Evolutionary conservation across 2,329 filamentous ascomycete species (phyloP).

Genomic region (Eurotiales sp.): DNA sequence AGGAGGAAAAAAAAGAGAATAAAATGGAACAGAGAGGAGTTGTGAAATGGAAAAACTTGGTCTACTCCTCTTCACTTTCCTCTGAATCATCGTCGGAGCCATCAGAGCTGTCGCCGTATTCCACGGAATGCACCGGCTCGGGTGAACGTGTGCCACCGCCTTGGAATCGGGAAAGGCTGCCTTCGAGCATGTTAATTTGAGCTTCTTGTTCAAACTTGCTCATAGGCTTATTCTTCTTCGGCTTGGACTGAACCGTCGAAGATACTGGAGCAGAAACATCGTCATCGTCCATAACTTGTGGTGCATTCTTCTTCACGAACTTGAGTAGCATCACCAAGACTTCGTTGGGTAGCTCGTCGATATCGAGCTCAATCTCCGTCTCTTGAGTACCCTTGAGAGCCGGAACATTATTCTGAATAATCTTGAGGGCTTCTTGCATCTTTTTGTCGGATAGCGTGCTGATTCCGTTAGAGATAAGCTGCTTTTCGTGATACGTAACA

Average conservation of each 20-base stretch:
- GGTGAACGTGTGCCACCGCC: slow-evolving; percentile 39
- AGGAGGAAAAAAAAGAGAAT: neutral
- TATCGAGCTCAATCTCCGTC: slow-evolving; percentile 47
- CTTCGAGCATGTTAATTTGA: slow-evolving; percentile 47
- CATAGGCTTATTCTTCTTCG: slow-evolving; percentile 52
- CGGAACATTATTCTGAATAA: slow-evolving; percentile 81
- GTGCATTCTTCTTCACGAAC: slow-evolving; percentile 47
- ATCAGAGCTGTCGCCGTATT: slow-evolving; percentile 44
- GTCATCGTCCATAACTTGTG: slow-evolving; percentile 40
- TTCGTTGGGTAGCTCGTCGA: slow-evolving; percentile 47
- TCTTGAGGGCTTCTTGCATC: slow-evolving; percentile 75
- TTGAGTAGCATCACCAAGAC: slow-evolving; percentile 44
- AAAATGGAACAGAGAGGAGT: too few relatives aligned
- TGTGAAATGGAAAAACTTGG: neutral
- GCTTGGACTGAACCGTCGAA: slow-evolving; percentile 37
- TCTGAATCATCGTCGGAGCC: slow-evolving; percentile 48
- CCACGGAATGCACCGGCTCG: slow-evolving; percentile 42
- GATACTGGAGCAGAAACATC: slow-evolving; percentile 27
- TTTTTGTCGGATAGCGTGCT: slow-evolving; percentile 74
- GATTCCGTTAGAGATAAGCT: slow-evolving; percentile 82
- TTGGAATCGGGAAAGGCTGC: slow-evolving; percentile 45
- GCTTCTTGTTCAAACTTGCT: slow-evolving; percentile 50
- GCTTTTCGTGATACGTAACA: slow-evolving; percentile 77
- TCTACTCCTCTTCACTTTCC: slow-evolving; percentile 50
- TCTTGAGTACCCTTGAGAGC: slow-evolving; percentile 58